phyloP scores from a whole-genome alignment of 129 eudicot species.

The Escallonia rubra region DNA sequence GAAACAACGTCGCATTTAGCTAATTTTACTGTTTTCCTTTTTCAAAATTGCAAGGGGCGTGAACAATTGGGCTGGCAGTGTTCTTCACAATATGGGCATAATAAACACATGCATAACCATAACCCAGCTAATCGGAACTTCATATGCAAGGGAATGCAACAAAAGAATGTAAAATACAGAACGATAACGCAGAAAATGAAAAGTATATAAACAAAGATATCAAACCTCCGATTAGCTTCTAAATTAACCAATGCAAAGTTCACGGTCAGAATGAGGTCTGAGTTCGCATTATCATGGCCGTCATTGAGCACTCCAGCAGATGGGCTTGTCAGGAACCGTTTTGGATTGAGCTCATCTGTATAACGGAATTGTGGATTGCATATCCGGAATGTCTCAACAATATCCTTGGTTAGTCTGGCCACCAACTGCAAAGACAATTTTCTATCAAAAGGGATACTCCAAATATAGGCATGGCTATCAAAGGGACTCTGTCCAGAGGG shows the following conservation, averaged over 20 bases:
- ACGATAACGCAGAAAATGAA: background rate
- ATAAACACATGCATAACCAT: too few relatives aligned
- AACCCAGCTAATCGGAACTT: too few relatives aligned
- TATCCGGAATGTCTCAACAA: conserved; percentile 70
- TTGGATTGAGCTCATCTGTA: conserved; percentile 67
- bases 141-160: too few relatives aligned
- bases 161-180: too few relatives aligned
- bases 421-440: conserved; percentile 57
- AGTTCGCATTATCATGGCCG: conserved; percentile 86
- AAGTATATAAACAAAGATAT: conserved; percentile 5
- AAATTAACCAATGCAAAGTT: conserved; percentile 57
- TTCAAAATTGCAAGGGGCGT: too few relatives aligned
- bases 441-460: too few relatives aligned
- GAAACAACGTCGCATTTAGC: too few relatives aligned
- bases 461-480: too few relatives aligned
- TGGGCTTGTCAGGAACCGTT: conserved; percentile 91
- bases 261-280: conserved; percentile 83
- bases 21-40: too few relatives aligned
- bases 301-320: conserved; percentile 84
- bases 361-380: conserved; percentile 85
- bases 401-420: conserved; percentile 78
- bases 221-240: conserved; percentile 65
- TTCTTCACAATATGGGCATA: too few relatives aligned
- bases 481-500: too few relatives aligned
- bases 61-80: too few relatives aligned